Conservation (phyloP, 2,329 filamentous ascomycete genomes). For the Berkeleyomyces basicola region DNA sequence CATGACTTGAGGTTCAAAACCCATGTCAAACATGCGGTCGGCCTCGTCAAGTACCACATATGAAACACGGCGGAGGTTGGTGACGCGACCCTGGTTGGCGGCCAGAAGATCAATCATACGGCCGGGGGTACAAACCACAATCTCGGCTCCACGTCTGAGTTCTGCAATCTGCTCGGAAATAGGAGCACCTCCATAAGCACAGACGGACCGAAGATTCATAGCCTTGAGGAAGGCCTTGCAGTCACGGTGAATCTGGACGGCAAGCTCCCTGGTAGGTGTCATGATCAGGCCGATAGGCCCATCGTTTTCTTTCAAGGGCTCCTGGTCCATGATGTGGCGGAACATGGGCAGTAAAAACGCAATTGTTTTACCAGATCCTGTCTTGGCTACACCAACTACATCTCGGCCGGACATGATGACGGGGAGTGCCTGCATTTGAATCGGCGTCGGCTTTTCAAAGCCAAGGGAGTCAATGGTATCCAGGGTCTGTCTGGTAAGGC, state of each 20-base stretch:
- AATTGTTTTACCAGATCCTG: constrained; percentile 91
- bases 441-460: constrained; percentile 79
- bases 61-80: constrained; percentile 73
- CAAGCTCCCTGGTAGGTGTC: constrained; percentile 86
- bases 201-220: constrained; percentile 70
- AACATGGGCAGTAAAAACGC: constrained; percentile 96
- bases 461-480: constrained; percentile 69
- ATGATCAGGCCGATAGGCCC: constrained; percentile 80
- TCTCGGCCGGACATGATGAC: constrained; percentile 92
- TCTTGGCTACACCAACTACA: constrained; percentile 92
- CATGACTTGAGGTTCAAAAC: constrained; percentile 95
- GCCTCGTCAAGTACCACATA: constrained; percentile 95
- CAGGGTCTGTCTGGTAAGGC: constrained; percentile 69
- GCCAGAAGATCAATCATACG: constrained; percentile 90
- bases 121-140: constrained; percentile 87
- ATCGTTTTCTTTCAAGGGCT: constrained; percentile 63
- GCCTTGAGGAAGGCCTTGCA: constrained; percentile 88
- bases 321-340: constrained; percentile 89
- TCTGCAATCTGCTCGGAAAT: constrained; percentile 97
- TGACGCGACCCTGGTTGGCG: constrained; percentile 85
- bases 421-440: constrained; percentile 88
- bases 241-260: constrained; percentile 84
- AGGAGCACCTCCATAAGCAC: constrained; percentile 84
- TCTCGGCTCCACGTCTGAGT: constrained; percentile 84
- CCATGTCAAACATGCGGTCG: constrained; percentile 99